Base-by-base conservation (phyloP, 768 basidiomycete genomes). In the Boletus vermiculosoides region DNA sequence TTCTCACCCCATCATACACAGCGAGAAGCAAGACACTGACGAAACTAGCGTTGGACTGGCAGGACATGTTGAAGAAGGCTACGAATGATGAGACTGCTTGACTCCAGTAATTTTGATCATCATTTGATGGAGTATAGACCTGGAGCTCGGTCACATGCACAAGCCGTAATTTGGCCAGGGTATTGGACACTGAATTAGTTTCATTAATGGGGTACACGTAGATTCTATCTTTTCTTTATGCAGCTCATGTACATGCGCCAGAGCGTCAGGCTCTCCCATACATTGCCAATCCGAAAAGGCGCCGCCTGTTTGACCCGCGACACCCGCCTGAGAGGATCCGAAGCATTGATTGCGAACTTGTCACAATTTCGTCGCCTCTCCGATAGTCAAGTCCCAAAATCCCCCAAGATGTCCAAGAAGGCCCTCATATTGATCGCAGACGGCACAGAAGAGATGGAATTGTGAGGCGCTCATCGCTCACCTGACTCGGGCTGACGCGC, bases 371-470 rank as follows among this genome's bases (percentile, higher is more conserved):
- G 50, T 36, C 42, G 41, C 8, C 42, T 59, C 42, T 49, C 45
- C 8, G 28, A 56, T 23, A 40, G 49, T 25, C 59, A 34, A 51
- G 6, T 41, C 20, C 20, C 15, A 18, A 48, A 28, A 42, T 8
- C 40, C 18, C 1, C 2, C 39, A 50, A n/a, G 15, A 71, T 70
- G 69, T 48, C 69, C 36, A 70, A 71, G 57, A 72, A 64, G 33
- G 91, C 87, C 7, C 75, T 91, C 22, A 78, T 93, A 46, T 75
- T 93, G 23, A 81, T 93, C 28, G 87, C 90, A 18, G 81, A 92
- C 66, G 91, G 91, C 13, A 92, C 91, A 1, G 91, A 93, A 68
- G 91, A 93, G 73, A 92, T 91, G 85, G 90, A 92, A 72, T 92
- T 92, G 90, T 42, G 54, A 57, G 62, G 3, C 5, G 22, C 7